Percentiles rank a stretch among this genome's conserved stretches.
Evolutionary conservation across 192 early-diverging fungal genomes (phyloP).

Genomic region (Entophlyctis helioformis): DNA sequence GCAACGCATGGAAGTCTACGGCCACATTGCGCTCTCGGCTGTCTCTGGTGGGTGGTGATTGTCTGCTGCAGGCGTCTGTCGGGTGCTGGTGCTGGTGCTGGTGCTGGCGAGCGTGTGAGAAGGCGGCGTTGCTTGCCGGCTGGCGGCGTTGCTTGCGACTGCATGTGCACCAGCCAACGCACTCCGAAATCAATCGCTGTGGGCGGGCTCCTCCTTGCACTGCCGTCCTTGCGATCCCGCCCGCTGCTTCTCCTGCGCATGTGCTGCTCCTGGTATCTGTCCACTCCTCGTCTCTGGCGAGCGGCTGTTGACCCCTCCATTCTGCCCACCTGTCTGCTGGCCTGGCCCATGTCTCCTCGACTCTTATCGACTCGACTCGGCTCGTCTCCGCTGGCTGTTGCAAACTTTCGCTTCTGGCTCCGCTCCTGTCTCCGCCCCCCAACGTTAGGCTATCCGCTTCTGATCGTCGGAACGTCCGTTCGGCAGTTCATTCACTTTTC

Average conservation of each 20-base stretch:
- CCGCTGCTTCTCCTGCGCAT: too few relatives aligned
- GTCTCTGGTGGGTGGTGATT: constrained; percentile 6
- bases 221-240: neutral
- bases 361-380: too few relatives aligned
- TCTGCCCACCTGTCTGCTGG: too few relatives aligned
- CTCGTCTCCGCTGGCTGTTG: too few relatives aligned
- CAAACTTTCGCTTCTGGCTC: too few relatives aligned
- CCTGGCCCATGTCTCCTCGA: too few relatives aligned
- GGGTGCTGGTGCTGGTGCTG: neutral
- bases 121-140: neutral
- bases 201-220: neutral
- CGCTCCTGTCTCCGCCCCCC: too few relatives aligned
- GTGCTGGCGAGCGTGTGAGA: neutral
- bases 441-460: constrained; percentile 15
- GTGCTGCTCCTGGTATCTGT: neutral
- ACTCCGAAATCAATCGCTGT: neutral
- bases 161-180: neutral
- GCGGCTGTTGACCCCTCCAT: neutral
- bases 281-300: neutral
- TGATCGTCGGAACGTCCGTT: constrained; percentile 13
- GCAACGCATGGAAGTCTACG: constrained; percentile 14
- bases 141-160: too few relatives aligned
- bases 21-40: constrained; percentile 15
- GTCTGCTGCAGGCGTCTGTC: neutral
- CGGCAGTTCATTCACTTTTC: constrained; percentile 18